These are phyloP conservation scores for Aspergillus uvarum DNA, from an alignment of 2,329 filamentous ascomycete species.

Conservation along the genomic window DNA sequence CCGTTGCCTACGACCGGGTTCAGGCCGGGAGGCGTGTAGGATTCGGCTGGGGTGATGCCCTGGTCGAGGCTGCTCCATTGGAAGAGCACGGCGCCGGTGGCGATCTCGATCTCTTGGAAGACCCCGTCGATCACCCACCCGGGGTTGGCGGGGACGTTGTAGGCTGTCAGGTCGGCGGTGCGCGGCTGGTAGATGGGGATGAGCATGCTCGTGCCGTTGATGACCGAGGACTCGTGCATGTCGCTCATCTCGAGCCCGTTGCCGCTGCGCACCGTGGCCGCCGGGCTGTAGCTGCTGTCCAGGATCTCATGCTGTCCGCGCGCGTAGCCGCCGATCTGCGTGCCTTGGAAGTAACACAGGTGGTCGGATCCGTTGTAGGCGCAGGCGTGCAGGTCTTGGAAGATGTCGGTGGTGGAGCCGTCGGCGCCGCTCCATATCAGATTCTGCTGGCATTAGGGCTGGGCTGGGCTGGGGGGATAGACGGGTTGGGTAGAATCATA, in stretches of 20 bases:
- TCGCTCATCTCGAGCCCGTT: not conserved
- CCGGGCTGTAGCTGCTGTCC: slow-evolving; percentile 39
- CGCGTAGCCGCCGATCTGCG: slow-evolving; percentile 43
- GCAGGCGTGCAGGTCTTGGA: slow-evolving; percentile 39
- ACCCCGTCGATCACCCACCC: slow-evolving; percentile 15
- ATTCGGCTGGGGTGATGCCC: slow-evolving; percentile 23
- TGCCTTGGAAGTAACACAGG: slow-evolving; percentile 42
- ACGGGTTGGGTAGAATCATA: not conserved
- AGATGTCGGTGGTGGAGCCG: slow-evolving; percentile 34
- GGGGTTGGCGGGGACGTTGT: not conserved
- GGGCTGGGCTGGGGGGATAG: not conserved
- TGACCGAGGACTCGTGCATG: slow-evolving; percentile 4
- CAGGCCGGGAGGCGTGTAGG: not conserved
- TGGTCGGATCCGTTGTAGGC: slow-evolving; percentile 38
- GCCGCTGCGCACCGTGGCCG: slow-evolving; percentile 30
- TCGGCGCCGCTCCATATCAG: slow-evolving; percentile 42
- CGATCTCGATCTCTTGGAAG: slow-evolving; percentile 7
- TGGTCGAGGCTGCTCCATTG: slow-evolving; percentile 10
- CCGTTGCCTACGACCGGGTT: slow-evolving; percentile 18
- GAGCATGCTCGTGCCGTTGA: slow-evolving; percentile 1
- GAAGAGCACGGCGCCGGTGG: slow-evolving; percentile 3
- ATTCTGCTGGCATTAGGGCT: slow-evolving; percentile 20
- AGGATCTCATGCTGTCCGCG: slow-evolving; percentile 43
- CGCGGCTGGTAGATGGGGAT: slow-evolving; percentile 5
- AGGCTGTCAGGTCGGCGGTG: not conserved